These are phyloP conservation scores for Thelephora ganbajun DNA, from an alignment of 768 basidiomycete genomes.

Conservation along the genomic window DNA sequence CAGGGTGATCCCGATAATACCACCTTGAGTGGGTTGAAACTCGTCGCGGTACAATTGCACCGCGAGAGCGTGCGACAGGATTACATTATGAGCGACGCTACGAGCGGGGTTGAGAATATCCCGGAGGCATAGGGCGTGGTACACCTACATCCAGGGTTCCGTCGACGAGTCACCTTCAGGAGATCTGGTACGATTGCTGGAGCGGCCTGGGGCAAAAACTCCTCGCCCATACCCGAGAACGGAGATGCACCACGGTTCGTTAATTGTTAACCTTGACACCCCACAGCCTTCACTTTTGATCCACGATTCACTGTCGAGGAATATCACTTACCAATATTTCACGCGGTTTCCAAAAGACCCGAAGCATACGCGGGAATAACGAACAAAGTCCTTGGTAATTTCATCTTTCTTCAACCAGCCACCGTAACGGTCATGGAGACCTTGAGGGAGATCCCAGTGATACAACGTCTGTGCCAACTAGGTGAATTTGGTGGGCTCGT, in stretches of 20 bases:
- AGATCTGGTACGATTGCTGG: slow-evolving; percentile 46
- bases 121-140: slow-evolving; percentile 1
- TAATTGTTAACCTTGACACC: slow-evolving; percentile 48
- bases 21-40: slow-evolving; percentile 48
- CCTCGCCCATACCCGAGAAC: slow-evolving; percentile 60
- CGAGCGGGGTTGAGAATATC: slow-evolving; percentile 2
- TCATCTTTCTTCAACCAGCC: slow-evolving; percentile 67
- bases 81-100: slow-evolving; percentile 54
- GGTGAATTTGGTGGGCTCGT: background rate
- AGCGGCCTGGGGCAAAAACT: slow-evolving; percentile 58
- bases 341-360: slow-evolving; percentile 64
- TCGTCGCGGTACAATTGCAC: slow-evolving; percentile 53
- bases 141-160: slow-evolving; percentile 55
- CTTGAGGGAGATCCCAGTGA: slow-evolving; percentile 73
- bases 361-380: slow-evolving; percentile 54
- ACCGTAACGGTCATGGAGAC: slow-evolving; percentile 56
- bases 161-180: slow-evolving; percentile 49
- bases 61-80: slow-evolving; percentile 56
- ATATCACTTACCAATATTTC: slow-evolving; percentile 42
- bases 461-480: slow-evolving; percentile 38
- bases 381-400: slow-evolving; percentile 48
- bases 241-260: slow-evolving; percentile 65
- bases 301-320: slow-evolving; percentile 2
- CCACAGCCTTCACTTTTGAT: slow-evolving; percentile 5
- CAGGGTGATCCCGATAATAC: slow-evolving; percentile 66